Conservation (phyloP, 768 basidiomycete species). For the Cystobasidium ongulense region DNA sequence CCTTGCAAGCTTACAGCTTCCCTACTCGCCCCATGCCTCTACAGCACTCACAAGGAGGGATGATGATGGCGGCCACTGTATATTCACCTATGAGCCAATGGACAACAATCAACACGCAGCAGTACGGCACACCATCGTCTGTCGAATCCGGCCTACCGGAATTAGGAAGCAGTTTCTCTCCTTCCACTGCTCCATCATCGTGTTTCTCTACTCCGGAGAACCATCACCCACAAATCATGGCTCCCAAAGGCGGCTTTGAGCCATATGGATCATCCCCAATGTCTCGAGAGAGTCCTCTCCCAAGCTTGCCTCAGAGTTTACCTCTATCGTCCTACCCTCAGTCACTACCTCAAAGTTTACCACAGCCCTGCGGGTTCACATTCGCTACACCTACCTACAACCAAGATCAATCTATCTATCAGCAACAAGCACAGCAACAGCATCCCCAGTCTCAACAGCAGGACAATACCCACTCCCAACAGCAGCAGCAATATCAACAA, state of each 20-base stretch:
- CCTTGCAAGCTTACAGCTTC: constrained; percentile 21
- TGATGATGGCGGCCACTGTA: not conserved
- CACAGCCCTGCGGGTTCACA: not conserved
- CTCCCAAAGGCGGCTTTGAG: not conserved
- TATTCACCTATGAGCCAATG: not conserved
- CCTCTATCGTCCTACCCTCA: not conserved
- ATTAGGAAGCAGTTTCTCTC: not conserved
- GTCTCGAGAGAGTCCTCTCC: not conserved
- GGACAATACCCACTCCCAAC: not conserved
- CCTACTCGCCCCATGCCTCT: not conserved
- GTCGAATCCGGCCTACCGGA: not conserved
- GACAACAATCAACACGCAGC: not conserved
- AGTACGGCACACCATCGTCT: not conserved
- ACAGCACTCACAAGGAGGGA: not conserved
- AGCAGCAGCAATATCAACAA: not conserved
- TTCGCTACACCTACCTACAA: not conserved
- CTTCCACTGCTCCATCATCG: not conserved
- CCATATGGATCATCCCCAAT: not conserved
- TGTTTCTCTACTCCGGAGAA: not conserved
- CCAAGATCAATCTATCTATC: not conserved
- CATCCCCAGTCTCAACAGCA: not conserved
- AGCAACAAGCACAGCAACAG: not conserved
- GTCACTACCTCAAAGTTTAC: not conserved
- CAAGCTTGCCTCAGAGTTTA: constrained; percentile 9
- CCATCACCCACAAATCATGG: not conserved